Conservation (phyloP, 306 rosid species). For the Rosa multiflora region DNA sequence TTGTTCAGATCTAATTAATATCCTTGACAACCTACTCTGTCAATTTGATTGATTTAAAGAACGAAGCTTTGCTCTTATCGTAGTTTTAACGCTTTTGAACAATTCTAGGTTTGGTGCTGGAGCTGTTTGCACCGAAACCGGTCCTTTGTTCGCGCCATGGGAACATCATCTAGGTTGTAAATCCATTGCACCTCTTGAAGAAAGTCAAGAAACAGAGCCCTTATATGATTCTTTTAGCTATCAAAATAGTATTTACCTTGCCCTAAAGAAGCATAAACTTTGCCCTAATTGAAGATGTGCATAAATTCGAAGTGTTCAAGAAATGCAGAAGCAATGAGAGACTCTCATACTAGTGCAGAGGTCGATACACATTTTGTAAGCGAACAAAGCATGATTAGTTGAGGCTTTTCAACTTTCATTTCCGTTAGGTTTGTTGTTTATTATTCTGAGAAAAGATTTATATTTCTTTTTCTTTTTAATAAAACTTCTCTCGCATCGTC, state of each 20-base stretch:
- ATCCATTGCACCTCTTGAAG: neutral
- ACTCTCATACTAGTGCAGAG: neutral
- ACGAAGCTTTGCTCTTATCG: neutral
- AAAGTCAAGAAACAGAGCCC: neutral
- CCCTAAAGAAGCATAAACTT: neutral
- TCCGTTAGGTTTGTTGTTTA: too few species aligned
- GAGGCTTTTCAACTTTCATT: too few species aligned
- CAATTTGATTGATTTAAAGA: too few species aligned
- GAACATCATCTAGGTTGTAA: too few species aligned
- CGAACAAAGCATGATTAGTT: too few species aligned
- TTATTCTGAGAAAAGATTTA: too few species aligned
- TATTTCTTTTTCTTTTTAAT: too few species aligned
- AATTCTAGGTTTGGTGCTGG: neutral
- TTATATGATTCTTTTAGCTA: too few species aligned
- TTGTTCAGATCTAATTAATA: slow-evolving; percentile 1
- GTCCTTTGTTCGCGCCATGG: neutral
- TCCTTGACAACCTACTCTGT: too few species aligned
- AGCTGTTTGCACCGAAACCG: neutral
- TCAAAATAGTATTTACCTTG: neutral
- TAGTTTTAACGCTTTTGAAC: neutral
- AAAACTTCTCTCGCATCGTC: too few species aligned
- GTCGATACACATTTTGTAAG: too few species aligned
- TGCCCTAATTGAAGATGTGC: neutral
- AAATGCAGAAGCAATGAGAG: neutral
- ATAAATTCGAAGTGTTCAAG: neutral